Percentiles rank a stretch among this genome's conserved stretches.
Evolutionary conservation across 163 green algal species (phyloP).

Genomic region (Prototheca wickerhamii): DNA sequence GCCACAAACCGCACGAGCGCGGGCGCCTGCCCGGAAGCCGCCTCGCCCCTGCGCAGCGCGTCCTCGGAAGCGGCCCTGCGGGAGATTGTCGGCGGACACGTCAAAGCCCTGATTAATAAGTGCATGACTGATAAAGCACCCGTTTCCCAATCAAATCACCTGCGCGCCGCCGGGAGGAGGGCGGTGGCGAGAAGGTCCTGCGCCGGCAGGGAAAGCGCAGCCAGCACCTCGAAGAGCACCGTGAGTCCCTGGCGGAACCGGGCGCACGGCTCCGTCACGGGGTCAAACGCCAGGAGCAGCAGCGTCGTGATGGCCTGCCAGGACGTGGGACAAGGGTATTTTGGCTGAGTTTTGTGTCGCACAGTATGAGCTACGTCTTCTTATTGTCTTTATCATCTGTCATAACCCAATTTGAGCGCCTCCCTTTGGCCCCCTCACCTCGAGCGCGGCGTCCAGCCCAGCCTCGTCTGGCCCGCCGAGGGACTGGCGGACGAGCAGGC

Average conservation of each 20-base stretch:
- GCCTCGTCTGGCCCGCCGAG: too few relatives aligned
- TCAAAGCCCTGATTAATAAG: too few relatives aligned
- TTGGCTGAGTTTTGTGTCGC: too few relatives aligned
- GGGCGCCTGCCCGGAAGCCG: constrained; percentile 5
- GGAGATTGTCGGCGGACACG: not conserved
- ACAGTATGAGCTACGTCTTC: too few relatives aligned
- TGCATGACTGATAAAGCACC: too few relatives aligned
- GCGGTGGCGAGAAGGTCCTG: constrained; percentile 29
- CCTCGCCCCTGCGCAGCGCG: constrained; percentile 10
- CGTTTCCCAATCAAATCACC: not conserved
- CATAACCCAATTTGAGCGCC: too few relatives aligned
- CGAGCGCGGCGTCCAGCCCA: too few relatives aligned
- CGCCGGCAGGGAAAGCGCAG: constrained; percentile 3
- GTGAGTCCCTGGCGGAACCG: constrained; percentile 30
- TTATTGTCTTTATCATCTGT: too few relatives aligned
- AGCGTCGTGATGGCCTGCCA: constrained; percentile 10
- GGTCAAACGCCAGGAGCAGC: constrained; percentile 23
- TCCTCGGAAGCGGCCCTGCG: constrained; percentile 12
- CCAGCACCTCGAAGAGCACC: constrained; percentile 41
- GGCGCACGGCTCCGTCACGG: constrained; percentile 9
- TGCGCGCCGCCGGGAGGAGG: constrained; percentile 24
- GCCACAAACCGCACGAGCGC: constrained; percentile 25
- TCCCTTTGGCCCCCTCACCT: too few relatives aligned
- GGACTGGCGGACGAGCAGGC: not conserved
- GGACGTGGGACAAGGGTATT: not conserved